Evolutionary conservation across 768 basidiomycete genomes (phyloP).

Genomic region (Lepiota venenata): DNA sequence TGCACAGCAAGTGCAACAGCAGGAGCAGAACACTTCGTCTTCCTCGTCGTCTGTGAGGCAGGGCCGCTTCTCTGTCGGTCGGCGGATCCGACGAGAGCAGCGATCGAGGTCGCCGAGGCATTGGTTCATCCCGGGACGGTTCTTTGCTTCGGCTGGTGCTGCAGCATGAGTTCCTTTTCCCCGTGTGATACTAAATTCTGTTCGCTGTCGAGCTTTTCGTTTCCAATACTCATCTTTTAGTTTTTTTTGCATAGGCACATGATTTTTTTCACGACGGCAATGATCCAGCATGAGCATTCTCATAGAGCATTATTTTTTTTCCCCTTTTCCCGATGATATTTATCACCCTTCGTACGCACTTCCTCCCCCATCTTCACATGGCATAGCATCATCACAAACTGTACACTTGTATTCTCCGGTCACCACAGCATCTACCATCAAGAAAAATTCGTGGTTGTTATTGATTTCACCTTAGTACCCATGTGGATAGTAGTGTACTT

Average conservation of each 20-base stretch:
- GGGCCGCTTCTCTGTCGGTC: constrained; percentile 22
- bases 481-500: constrained; percentile 4
- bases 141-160: constrained; percentile 41
- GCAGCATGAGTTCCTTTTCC: constrained; percentile 17
- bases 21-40: constrained; percentile 13
- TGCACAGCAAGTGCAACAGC: constrained; percentile 16
- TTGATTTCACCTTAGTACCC: constrained; percentile 1
- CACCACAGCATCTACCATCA: neutral
- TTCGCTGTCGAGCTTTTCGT: neutral
- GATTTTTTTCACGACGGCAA: constrained; percentile 1
- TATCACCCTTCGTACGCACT: neutral
- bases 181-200: neutral
- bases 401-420: constrained; percentile 2
- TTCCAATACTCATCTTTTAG: neutral
- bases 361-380: neutral
- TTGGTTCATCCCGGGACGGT: constrained; percentile 54
- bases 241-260: neutral
- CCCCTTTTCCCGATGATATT: neutral
- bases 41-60: constrained; percentile 17
- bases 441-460: neutral
- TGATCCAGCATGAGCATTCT: neutral
- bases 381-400: constrained; percentile 4
- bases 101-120: constrained; percentile 36
- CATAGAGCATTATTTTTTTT: constrained; percentile 13
- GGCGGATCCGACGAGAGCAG: constrained; percentile 8